Conservation (phyloP, 768 basidiomycete genomes). For the Hericium rajendrae region DNA sequence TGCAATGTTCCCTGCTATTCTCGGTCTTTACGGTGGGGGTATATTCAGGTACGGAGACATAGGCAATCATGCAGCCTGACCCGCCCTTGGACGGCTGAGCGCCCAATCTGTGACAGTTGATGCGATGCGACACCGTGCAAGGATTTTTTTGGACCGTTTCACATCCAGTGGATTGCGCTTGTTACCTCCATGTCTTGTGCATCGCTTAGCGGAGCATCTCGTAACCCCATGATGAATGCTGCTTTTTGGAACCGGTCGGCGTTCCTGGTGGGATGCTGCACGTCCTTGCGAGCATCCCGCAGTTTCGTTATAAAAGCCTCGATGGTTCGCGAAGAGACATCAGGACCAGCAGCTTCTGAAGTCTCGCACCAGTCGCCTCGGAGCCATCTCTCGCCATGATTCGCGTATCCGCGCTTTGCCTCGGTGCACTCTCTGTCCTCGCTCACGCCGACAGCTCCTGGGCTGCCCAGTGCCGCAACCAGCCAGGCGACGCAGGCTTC, state of each 20-base stretch:
- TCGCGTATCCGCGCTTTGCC: background rate
- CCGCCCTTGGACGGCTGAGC: background rate
- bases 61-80: background rate
- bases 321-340: background rate
- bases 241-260: background rate
- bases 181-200: background rate
- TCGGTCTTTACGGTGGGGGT: background rate
- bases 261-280: background rate
- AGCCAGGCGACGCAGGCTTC: constrained; percentile 10
- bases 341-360: background rate
- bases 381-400: background rate
- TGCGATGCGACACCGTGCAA: background rate
- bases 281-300: background rate
- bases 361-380: background rate
- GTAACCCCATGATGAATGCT: too few species aligned
- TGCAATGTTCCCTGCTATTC: background rate
- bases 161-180: background rate
- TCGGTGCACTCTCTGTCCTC: background rate
- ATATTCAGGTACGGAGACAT: background rate
- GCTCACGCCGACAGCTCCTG: background rate
- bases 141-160: background rate
- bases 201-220: background rate
- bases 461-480: constrained; percentile 10
- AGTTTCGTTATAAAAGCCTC: background rate
- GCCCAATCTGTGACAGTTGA: too few species aligned